Evolutionary conservation across 2,329 filamentous ascomycete species (phyloP), one percentile per base, ranked within the genome.

Genomic region (Seiridium unicorne): DNA sequence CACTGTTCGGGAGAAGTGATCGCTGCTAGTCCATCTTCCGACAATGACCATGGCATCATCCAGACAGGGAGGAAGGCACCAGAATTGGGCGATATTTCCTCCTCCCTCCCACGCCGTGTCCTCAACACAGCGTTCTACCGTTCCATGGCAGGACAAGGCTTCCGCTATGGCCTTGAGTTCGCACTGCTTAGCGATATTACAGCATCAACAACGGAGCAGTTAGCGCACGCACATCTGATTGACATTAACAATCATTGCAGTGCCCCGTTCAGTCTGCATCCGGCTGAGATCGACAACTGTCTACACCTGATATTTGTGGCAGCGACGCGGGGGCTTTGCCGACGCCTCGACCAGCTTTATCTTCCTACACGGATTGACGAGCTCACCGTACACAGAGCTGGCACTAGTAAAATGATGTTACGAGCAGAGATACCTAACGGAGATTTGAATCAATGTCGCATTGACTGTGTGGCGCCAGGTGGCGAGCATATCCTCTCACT

Each of bases 1-100:
- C 55, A 57, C 18, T 57, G 55, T 32, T 11, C 13, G 8, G 55
- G 55, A 4, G 18, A 57, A 32, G 44, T 57, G 3, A 40, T 8
- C 7, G 36, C 35, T 56, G 65, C 7, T 11, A 44, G n/a, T 72
- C 70, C 53, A 61, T 60, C 3, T 58, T 69, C 13, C 35, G 36
- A 34, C 4, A 6, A 31, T 3, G 35, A 32, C 2, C 5, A 47
- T 10, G 31, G 26, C 13, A 11, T 36, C 13, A 38, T 35, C 1
- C 26, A 26, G 13, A 36, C n/a, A 34, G 18, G n/a, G 31, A 51
- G 13, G 31, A n/a, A 26, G 18, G 18, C 18, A 26, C 18, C 18
- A 26, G 18, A 26, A 26, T 26, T 26, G 18, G 18, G 18, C 18
- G 18, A 26, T 26, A 26, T 26, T 26, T 26, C 18, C 18, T 26